Conservation (phyloP, 352 stramenopile genomes). For the Globisporangium sylvaticum region DNA sequence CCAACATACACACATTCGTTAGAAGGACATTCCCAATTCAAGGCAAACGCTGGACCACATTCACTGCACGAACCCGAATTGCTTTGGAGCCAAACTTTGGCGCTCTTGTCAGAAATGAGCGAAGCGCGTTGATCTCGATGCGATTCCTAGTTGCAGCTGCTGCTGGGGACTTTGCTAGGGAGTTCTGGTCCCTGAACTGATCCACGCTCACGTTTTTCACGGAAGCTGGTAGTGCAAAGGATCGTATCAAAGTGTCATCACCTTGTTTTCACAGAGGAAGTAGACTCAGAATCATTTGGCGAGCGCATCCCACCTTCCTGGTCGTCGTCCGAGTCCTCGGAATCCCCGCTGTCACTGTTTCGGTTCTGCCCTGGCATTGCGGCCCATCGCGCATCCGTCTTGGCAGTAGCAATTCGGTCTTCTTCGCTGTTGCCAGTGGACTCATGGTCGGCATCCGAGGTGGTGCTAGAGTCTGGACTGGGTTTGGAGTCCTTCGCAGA, state of each 20-base stretch:
- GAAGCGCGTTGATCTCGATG: conserved; percentile 28
- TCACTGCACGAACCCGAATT: conserved; percentile 28
- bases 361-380: not conserved
- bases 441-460: not conserved
- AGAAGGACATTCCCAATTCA: not conserved
- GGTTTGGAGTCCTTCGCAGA: not conserved
- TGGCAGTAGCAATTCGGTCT: not conserved
- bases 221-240: not conserved
- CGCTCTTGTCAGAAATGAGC: conserved; percentile 35
- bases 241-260: not conserved
- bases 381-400: not conserved
- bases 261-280: not conserved
- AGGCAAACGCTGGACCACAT: not conserved
- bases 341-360: not conserved
- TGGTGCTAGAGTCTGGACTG: not conserved
- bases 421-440: not conserved
- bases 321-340: not conserved
- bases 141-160: conserved; percentile 4
- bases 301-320: not conserved
- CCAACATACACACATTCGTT: not conserved
- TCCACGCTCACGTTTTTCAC: not conserved
- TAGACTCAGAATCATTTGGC: not conserved
- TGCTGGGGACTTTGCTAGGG: not conserved
- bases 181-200: not conserved
- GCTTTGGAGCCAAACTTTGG: conserved; percentile 17